Evolutionary conservation across 2,329 filamentous ascomycete genomes (phyloP).

Genomic region (Xylariomycetidae sp.): DNA sequence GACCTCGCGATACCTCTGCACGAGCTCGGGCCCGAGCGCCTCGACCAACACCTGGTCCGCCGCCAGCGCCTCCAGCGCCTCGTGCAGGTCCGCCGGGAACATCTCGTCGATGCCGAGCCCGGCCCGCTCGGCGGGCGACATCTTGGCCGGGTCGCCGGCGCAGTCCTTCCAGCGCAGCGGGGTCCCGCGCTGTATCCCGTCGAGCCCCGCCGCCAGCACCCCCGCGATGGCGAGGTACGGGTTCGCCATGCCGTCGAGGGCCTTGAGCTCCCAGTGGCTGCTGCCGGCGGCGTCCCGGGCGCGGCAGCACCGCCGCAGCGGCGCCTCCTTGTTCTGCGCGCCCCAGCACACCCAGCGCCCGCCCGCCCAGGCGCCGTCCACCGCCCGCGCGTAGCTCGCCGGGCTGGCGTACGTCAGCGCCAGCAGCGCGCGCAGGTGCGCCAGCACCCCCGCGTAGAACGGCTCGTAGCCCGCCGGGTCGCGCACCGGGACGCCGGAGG

Average conservation of each 20-base stretch:
- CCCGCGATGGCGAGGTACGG: constrained; percentile 64
- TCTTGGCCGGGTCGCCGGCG: constrained; percentile 42
- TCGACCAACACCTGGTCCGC: constrained; percentile 39
- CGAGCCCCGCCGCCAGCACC: constrained; percentile 52
- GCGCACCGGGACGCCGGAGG: constrained; percentile 30
- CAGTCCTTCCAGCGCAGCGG: constrained; percentile 48
- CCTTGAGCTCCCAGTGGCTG: constrained; percentile 73
- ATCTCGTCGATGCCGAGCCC: constrained; percentile 46
- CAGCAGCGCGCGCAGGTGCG: constrained; percentile 58
- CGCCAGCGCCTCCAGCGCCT: constrained; percentile 48
- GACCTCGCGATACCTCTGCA: constrained; percentile 50
- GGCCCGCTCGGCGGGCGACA: constrained; percentile 40
- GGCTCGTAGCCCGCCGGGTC: constrained; percentile 44
- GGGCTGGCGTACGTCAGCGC: constrained; percentile 64
- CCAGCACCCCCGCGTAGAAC: constrained; percentile 68
- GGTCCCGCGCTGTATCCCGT: constrained; percentile 43
- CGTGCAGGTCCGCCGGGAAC: constrained; percentile 48
- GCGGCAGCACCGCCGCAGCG: constrained; percentile 66
- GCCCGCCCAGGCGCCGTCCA: constrained; percentile 70
- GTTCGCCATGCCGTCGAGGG: constrained; percentile 74
- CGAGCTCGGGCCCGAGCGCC: constrained; percentile 42
- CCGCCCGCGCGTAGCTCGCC: constrained; percentile 62
- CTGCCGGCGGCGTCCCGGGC: too few relatives aligned
- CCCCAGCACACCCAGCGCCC: constrained; percentile 76
- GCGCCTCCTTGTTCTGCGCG: constrained; percentile 71